phyloP scores from a whole-genome alignment of 2,329 filamentous ascomycete species.

The Lasiodiplodia sp. region DNA sequence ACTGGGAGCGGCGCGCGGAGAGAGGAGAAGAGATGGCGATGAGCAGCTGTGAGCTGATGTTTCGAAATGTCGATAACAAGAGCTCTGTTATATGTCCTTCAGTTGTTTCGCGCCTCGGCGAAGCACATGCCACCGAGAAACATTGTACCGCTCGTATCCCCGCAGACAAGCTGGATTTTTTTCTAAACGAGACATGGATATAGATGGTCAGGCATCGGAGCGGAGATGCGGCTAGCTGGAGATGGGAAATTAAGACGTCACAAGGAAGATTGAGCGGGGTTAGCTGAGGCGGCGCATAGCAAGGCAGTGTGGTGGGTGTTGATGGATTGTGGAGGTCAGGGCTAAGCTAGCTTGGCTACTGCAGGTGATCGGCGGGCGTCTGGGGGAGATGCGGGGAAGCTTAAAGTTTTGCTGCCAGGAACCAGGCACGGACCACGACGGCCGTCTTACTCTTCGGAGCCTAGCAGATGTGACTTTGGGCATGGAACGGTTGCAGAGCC shows the following conservation, averaged over 20 bases:
- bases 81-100: constrained; percentile 10
- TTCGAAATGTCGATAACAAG: background rate
- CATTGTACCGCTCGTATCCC: background rate
- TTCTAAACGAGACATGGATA: background rate
- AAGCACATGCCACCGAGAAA: constrained; percentile 26
- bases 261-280: constrained; percentile 13
- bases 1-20: constrained; percentile 3
- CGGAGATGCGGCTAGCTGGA: background rate
- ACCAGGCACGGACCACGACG: constrained; percentile 29
- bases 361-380: constrained; percentile 1
- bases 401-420: constrained; percentile 29
- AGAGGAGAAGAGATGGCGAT: background rate
- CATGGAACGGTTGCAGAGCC: constrained; percentile 13
- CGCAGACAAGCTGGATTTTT: background rate
- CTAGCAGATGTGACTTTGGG: constrained; percentile 12
- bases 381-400: constrained; percentile 31
- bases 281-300: background rate
- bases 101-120: constrained; percentile 8
- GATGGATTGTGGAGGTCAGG: background rate
- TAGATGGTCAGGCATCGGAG: background rate
- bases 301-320: background rate
- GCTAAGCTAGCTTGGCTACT: constrained; percentile 20
- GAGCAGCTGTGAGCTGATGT: background rate
- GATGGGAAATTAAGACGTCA: constrained; percentile 19
- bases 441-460: constrained; percentile 11